Conservation (phyloP, 2,329 filamentous ascomycete species). For the Ascochyta lentis region DNA sequence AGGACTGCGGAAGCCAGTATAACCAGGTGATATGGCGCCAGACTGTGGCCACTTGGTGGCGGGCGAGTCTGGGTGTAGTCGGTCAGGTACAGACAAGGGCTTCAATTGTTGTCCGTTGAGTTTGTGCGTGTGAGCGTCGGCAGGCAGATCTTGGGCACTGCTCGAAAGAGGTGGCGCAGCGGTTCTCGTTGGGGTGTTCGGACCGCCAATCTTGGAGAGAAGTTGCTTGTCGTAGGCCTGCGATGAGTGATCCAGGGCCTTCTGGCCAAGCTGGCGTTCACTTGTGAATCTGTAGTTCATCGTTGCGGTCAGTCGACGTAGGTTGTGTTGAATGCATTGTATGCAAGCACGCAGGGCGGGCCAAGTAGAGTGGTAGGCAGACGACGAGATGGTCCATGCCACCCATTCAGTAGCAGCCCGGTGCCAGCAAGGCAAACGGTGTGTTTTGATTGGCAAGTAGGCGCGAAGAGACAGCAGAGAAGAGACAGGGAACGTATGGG, state of each 20-base stretch:
- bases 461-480: background rate
- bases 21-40: slow-evolving; percentile 53
- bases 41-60: slow-evolving; percentile 51
- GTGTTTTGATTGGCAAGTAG: slow-evolving; percentile 13
- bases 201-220: slow-evolving; percentile 67
- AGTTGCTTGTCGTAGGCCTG: slow-evolving; percentile 69
- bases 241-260: slow-evolving; percentile 64
- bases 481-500: slow-evolving; percentile 12
- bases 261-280: slow-evolving; percentile 64
- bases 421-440: slow-evolving; percentile 9
- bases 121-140: slow-evolving; percentile 49
- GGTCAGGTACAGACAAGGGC: slow-evolving; percentile 55
- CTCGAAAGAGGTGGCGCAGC: slow-evolving; percentile 41
- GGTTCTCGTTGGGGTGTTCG: slow-evolving; percentile 61
- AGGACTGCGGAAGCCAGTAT: slow-evolving; percentile 53
- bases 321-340: slow-evolving; percentile 10
- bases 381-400: slow-evolving; percentile 3
- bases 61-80: slow-evolving; percentile 49
- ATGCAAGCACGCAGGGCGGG: background rate
- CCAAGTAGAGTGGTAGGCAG: slow-evolving; percentile 3
- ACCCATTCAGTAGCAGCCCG: slow-evolving; percentile 5
- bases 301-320: slow-evolving; percentile 22
- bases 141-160: slow-evolving; percentile 44
- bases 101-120: slow-evolving; percentile 52
- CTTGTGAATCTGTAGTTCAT: slow-evolving; percentile 60